Base-by-base conservation (phyloP, 1,284 basidiomycete genomes). In the Inonotus obliquus region DNA sequence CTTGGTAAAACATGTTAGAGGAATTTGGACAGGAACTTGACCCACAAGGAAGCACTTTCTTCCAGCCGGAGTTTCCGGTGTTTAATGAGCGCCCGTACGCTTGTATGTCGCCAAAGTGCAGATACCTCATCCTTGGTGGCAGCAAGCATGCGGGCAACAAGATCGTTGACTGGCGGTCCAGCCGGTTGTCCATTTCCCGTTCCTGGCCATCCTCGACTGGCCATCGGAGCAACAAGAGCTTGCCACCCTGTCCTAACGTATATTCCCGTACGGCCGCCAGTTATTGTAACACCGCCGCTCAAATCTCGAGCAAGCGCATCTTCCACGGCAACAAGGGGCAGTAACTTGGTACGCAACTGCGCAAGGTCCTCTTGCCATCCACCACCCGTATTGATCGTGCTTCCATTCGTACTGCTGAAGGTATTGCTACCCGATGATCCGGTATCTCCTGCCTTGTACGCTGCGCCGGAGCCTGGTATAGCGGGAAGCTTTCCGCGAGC, bases 41-140 rank as follows among this genome's bases (percentile, higher is more conserved):
- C 86, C 69, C 69, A 92, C 90, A 87, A 91, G 25, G 83, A 74
- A 0, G 86, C 87, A n/a, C 84, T 86, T 68, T 92, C 89, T 61
- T 91, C 87, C 5, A 92, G 75, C 62, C 81, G 79, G 64, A 92
- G 74, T 68, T 83, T 85, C 57, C 85, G 79, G 29, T 77, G 72
- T 47, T 79, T 74, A 41, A 90, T 47, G 37, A 90, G 72, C 62
- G 76, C 72, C 66, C 78, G 79, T 27, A 91, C 85, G 1, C 79
- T 78, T n/a, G 81, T 81, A 67, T 91, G 87, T 62, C 74, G 71
- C 90, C 89, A 92, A 1, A 92, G 76, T 32, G 78, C 73, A 45
- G 80, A 77, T 51, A 91, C 78, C 63, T 85, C 80, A 45, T 78
- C 73, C 65, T 78, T 74, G 6, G 73, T 71, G 44, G 75, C 71